These are phyloP conservation scores for Wickerhamiella infanticola DNA, from an alignment of 1,139 yeast species.

Conservation along the genomic window DNA sequence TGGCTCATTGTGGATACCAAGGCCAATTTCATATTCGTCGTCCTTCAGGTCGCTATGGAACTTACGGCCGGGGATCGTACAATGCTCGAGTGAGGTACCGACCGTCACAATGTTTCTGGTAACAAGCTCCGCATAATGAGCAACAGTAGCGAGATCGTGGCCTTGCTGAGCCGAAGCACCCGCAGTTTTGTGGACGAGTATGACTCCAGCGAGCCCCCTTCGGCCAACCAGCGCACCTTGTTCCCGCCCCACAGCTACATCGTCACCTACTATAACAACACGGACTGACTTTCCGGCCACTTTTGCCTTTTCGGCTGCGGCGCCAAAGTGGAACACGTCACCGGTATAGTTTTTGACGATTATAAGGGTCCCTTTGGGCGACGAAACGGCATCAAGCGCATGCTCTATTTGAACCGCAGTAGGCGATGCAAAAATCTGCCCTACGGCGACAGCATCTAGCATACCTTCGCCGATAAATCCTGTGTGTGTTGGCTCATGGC, in stretches of 20 bases:
- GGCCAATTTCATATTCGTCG: slow-evolving; percentile 71
- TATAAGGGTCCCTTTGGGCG: slow-evolving; percentile 48
- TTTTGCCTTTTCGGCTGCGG: slow-evolving; percentile 78
- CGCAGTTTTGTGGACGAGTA: slow-evolving; percentile 66
- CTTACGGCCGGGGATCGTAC: slow-evolving; percentile 70
- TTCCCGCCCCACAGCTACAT: slow-evolving; percentile 77
- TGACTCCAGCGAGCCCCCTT: slow-evolving; percentile 86
- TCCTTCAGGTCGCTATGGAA: slow-evolving; percentile 38
- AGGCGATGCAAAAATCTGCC: slow-evolving; percentile 83
- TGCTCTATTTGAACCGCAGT: slow-evolving; percentile 74
- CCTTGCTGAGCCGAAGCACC: slow-evolving; percentile 53
- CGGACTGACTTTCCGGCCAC: slow-evolving; percentile 59
- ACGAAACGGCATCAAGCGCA: slow-evolving; percentile 46
- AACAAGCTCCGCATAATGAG: slow-evolving; percentile 43
- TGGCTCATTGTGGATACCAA: slow-evolving; percentile 94
- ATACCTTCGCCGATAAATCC: slow-evolving; percentile 79
- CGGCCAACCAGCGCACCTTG: slow-evolving; percentile 87
- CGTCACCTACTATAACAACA: slow-evolving; percentile 69
- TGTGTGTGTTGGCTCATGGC: slow-evolving; percentile 89
- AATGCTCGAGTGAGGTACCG: slow-evolving; percentile 81
- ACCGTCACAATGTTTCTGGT: slow-evolving; percentile 61
- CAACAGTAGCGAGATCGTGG: slow-evolving; percentile 35
- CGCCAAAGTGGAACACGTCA: slow-evolving; percentile 79
- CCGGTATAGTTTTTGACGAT: slow-evolving; percentile 89
- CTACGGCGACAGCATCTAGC: slow-evolving; percentile 77